Evolutionary conservation across 176 grass and related monocot species (phyloP), one percentile per base, ranked within the genome.

Genomic region (Dactylis glomerata): DNA sequence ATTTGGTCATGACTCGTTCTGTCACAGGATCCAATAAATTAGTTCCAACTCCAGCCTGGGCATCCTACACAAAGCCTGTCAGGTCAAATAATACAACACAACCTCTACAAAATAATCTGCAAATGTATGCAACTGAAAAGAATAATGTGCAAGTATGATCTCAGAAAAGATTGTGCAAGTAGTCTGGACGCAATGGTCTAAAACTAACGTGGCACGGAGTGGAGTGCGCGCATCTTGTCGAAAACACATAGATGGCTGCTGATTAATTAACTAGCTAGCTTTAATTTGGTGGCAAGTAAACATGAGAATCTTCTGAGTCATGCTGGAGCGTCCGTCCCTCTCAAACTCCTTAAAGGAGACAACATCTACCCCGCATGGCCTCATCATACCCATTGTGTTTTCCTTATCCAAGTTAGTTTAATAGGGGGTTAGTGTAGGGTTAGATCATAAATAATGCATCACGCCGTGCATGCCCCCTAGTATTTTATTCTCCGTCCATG

Each of bases 341-440:
- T 83, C 84, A 75, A 90, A 87, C 84, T 83, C 89, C 89, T 90
- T 90, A 84, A 90, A 87, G 84, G 84, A 84, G 89, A 90, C 80
- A 90, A 75, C 80, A 87, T 87, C 80, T 75, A 66, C 89, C 84
- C 79, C 56, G 34, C 80, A 56, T 66, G 66, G 55, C 42, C 66
- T 23, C 45, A 8, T 37, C 45, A 37, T 85, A 23, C 83, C 41
- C 82, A 61, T 41, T 19, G 20, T 76, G 75, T 26, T 81, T 30
- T 56, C 54, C 68, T 77, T 82, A 85, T 50, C 52, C 36, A 10
- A 26, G 14, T 72, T 87, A 80, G 30, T 85, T 78, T 87, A 57
- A 3, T 31, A 65, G 34, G 12, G 19, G 13, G 84, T 80, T 79
- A 87, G 80, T 59, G 80, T 80, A 71, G 36, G 49, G 83, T 87